Evolutionary conservation across 768 basidiomycete species (phyloP).

Genomic region (Sporobolomyces pararoseus): DNA sequence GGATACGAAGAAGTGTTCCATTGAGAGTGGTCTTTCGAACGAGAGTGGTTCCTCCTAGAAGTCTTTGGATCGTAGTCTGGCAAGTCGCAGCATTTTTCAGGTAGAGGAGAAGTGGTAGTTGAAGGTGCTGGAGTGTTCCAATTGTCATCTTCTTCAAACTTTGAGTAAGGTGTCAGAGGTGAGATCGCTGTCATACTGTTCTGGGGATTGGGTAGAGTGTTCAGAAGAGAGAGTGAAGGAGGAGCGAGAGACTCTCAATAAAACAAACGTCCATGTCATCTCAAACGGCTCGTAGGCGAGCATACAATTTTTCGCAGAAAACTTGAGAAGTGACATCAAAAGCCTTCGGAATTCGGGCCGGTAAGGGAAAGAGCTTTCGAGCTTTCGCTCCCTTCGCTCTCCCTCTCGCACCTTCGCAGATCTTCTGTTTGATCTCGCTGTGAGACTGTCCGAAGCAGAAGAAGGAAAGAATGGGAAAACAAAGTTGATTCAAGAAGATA

Average conservation of each 20-base stretch:
- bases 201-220: no score
- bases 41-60: constrained; percentile 17
- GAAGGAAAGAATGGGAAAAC: not conserved
- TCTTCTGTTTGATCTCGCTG: not conserved
- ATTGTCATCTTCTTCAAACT: not conserved
- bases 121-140: constrained; percentile 4
- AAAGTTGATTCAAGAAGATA: not conserved
- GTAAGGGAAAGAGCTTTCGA: no score
- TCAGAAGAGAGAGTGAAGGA: no score
- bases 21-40: not conserved
- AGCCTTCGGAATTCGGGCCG: no score
- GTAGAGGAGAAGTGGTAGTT: not conserved
- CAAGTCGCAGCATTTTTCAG: not conserved
- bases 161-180: constrained; percentile 11
- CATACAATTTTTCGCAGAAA: not conserved
- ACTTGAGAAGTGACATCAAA: no score
- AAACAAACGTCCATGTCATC: no score
- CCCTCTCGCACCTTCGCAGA: no score
- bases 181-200: no score
- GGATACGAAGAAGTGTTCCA: not conserved
- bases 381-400: no score
- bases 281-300: not conserved
- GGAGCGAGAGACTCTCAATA: no score
- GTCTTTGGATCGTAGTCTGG: not conserved
- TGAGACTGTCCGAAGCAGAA: no score